phyloP scores from a whole-genome alignment of 2,329 filamentous ascomycete genomes.

The Xenoacremonium recifei region DNA sequence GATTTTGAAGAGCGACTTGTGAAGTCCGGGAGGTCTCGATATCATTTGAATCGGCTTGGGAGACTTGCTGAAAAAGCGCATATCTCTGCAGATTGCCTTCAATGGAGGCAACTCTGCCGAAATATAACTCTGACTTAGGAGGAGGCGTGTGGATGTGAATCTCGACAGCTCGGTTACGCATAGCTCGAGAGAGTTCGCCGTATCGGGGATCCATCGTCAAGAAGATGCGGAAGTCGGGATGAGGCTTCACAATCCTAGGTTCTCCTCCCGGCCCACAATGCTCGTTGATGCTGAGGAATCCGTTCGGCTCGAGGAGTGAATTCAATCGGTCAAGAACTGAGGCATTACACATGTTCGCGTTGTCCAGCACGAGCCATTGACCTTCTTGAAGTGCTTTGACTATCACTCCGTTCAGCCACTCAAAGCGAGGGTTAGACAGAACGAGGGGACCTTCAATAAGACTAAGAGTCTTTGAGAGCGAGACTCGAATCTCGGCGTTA shows the following conservation, averaged over 20 bases:
- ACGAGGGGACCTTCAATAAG: constrained; percentile 53
- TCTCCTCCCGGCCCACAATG: constrained; percentile 81
- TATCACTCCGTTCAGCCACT: constrained; percentile 93
- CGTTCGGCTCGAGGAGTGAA: constrained; percentile 88
- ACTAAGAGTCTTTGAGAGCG: constrained; percentile 47
- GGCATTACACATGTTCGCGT: constrained; percentile 93
- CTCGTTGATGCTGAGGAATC: constrained; percentile 87
- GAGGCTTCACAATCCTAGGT: constrained; percentile 75
- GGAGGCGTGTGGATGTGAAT: constrained; percentile 65
- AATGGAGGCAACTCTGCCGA: constrained; percentile 43
- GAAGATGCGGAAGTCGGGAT: constrained; percentile 87
- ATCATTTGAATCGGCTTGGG: constrained; percentile 24
- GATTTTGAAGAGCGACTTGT: constrained; percentile 42
- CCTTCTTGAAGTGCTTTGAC: constrained; percentile 83
- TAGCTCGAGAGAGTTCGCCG: constrained; percentile 91
- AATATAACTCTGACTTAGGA: constrained; percentile 29
- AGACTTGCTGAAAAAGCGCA: constrained; percentile 34
- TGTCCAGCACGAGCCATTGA: constrained; percentile 92
- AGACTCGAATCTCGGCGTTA: constrained; percentile 43
- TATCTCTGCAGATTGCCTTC: constrained; percentile 52
- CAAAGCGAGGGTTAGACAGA: constrained; percentile 77
- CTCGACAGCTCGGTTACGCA: constrained; percentile 93
- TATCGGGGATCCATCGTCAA: constrained; percentile 89
- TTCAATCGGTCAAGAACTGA: constrained; percentile 94
- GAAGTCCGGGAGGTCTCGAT: constrained; percentile 24